A percentile compares a stretch with the other conserved stretches of the same genome.
phyloP scores from a whole-genome alignment of 345 rosid species.

The Dipteronia dyeriana region DNA sequence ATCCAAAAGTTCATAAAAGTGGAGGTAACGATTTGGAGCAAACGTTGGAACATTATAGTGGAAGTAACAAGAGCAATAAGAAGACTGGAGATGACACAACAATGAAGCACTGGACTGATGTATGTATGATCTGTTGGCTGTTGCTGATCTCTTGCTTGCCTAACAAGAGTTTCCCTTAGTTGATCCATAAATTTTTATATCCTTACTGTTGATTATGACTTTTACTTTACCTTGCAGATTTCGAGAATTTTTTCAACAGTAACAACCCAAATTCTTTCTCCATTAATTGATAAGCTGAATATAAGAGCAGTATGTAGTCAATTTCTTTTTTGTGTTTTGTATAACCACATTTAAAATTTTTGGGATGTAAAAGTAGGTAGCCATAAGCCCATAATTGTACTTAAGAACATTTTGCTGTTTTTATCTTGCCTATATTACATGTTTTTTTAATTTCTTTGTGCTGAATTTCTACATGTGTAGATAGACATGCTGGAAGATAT shows the following conservation, averaged over 20 bases:
- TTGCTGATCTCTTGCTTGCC: constrained; percentile 22
- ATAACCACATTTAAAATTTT: neutral
- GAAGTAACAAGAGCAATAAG: constrained; percentile 28
- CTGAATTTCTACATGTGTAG: constrained; percentile 45
- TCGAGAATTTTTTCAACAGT: constrained; percentile 50
- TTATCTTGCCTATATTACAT: neutral
- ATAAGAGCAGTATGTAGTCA: constrained; percentile 46
- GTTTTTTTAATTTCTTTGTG: constrained; percentile 5
- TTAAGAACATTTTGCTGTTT: neutral
- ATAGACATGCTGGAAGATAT: constrained; percentile 57
- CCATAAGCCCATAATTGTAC: neutral
- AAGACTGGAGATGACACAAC: constrained; percentile 31
- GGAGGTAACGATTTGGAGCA: constrained; percentile 28
- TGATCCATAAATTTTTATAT: constrained; percentile 8
- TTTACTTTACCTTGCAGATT: constrained; percentile 54
- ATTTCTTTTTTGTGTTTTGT: constrained; percentile 15
- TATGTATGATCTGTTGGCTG: constrained; percentile 33
- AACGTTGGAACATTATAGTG: constrained; percentile 34
- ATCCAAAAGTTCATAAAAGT: constrained; percentile 35
- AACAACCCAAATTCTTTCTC: constrained; percentile 48
- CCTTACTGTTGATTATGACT: constrained; percentile 21
- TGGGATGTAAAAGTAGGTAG: constrained; percentile 1
- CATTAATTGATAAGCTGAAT: constrained; percentile 50
- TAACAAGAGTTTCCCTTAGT: constrained; percentile 5
- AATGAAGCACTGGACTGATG: constrained; percentile 59